phyloP scores from a whole-genome alignment of 2,329 filamentous ascomycete genomes.

The Colletotrichum chrysophilum region DNA sequence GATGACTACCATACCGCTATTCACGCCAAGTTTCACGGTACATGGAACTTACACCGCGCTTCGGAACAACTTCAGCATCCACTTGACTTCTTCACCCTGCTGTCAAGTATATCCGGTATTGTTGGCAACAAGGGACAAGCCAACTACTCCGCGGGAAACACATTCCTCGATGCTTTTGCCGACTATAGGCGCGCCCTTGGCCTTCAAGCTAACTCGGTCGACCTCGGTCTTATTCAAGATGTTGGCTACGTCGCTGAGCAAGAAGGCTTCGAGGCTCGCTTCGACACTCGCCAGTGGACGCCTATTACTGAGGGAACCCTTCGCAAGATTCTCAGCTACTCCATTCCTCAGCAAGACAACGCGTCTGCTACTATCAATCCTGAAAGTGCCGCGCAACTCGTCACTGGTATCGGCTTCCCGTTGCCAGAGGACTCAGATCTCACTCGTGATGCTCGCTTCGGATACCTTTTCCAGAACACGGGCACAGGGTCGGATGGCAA shows the following conservation, averaged over 20 bases:
- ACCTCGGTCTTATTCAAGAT: not conserved
- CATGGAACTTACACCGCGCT: conserved; percentile 42
- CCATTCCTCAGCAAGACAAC: conserved; percentile 30
- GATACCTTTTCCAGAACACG: not conserved
- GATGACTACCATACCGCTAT: conserved; percentile 33
- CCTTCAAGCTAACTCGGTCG: not conserved
- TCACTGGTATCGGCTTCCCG: conserved; percentile 28
- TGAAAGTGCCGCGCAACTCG: conserved; percentile 27
- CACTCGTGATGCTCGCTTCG: conserved; percentile 13
- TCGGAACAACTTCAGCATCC: conserved; percentile 20
- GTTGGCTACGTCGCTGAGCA: not conserved
- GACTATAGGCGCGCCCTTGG: conserved; percentile 18
- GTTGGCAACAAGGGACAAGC: conserved; percentile 34
- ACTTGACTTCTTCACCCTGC: conserved; percentile 41
- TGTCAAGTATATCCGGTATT: conserved; percentile 34
- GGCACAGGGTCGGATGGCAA: not conserved
- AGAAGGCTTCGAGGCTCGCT: not conserved
- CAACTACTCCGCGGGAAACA: conserved; percentile 39
- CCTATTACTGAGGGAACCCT: conserved; percentile 32
- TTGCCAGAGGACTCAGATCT: conserved; percentile 27
- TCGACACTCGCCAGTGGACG: not conserved
- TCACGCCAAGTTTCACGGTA: conserved; percentile 39
- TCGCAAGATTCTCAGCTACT: conserved; percentile 30
- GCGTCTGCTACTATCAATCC: not conserved
- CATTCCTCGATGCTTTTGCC: conserved; percentile 35